Percentiles rank a stretch among this genome's conserved stretches.
Conservation (phyloP, 1,284 basidiomycete species). For the Sporisorium graminicola region DNA sequence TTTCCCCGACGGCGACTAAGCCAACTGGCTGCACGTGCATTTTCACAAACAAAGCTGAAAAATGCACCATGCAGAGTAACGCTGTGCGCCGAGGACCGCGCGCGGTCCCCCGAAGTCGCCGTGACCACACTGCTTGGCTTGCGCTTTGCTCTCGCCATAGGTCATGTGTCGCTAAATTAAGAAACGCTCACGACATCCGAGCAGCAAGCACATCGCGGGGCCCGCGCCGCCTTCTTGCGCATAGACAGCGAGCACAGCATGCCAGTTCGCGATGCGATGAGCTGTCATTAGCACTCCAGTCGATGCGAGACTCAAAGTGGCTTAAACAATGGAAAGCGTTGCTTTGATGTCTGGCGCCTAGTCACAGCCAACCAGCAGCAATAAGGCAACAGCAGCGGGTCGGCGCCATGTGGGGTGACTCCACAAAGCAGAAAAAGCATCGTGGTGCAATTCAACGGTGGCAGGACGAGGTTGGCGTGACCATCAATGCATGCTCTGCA, state of each 20-base stretch:
- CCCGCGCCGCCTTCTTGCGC: too few species aligned
- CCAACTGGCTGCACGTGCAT: too few species aligned
- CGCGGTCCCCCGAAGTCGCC: neutral
- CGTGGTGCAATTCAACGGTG: slow-evolving; percentile 5
- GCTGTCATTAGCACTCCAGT: neutral
- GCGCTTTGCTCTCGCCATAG: too few species aligned
- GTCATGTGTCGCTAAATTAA: neutral
- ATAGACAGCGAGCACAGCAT: neutral
- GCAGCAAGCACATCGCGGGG: too few species aligned
- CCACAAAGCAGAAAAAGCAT: neutral
- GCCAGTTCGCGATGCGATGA: neutral
- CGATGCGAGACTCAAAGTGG: neutral
- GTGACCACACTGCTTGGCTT: neutral
- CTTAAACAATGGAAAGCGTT: too few species aligned
- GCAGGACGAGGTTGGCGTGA: neutral
- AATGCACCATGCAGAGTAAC: neutral
- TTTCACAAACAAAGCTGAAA: neutral
- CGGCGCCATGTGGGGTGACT: slow-evolving; percentile 3
- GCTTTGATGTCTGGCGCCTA: neutral
- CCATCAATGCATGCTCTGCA: neutral
- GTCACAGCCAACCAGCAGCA: too few species aligned
- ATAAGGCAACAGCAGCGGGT: neutral
- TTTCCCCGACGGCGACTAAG: neutral
- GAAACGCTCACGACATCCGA: neutral
- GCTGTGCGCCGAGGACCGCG: neutral